Percentiles rank a stretch among this genome's conserved stretches.
These are phyloP conservation scores for Physcomitrium patens DNA, from an alignment of 225 moss, liverwort and hornwort genomes.

Conservation along the genomic window DNA sequence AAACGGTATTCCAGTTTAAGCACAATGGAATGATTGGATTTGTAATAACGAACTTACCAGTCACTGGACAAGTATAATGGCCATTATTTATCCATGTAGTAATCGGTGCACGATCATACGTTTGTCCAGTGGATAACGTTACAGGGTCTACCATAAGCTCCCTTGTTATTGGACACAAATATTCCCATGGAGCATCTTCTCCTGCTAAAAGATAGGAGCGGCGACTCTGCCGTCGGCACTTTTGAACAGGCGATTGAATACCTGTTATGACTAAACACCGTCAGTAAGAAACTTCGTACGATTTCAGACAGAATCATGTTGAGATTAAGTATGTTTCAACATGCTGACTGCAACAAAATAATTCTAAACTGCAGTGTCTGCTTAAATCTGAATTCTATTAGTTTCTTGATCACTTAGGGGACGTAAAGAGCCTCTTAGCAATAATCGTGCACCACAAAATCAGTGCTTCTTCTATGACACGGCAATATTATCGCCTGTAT, in stretches of 20 bases:
- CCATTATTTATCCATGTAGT: conserved; percentile 62
- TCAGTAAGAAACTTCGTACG: conserved; percentile 18
- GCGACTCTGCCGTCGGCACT: conserved; percentile 47
- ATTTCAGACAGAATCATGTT: conserved; percentile 1
- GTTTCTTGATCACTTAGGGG: not conserved
- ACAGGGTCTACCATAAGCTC: conserved; percentile 62
- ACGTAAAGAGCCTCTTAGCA: not conserved
- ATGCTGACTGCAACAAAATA: not conserved
- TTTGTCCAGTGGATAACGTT: conserved; percentile 58
- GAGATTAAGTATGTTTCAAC: not conserved
- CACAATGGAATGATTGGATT: conserved; percentile 9
- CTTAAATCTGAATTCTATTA: not conserved
- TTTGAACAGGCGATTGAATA: conserved; percentile 45
- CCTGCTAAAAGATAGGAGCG: conserved; percentile 42
- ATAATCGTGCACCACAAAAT: not conserved
- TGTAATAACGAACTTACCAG: conserved; percentile 38
- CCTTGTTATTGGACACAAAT: conserved; percentile 61
- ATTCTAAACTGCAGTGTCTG: not conserved
- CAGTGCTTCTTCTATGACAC: not conserved
- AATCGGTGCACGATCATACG: conserved; percentile 54
- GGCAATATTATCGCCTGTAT: not conserved
- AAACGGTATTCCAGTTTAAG: not conserved
- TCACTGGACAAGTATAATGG: conserved; percentile 58
- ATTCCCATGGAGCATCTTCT: conserved; percentile 62
- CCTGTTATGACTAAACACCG: conserved; percentile 33